Evolutionary conservation across 2,329 filamentous ascomycete genomes (phyloP).

Genomic region (Neurospora sp.): DNA sequence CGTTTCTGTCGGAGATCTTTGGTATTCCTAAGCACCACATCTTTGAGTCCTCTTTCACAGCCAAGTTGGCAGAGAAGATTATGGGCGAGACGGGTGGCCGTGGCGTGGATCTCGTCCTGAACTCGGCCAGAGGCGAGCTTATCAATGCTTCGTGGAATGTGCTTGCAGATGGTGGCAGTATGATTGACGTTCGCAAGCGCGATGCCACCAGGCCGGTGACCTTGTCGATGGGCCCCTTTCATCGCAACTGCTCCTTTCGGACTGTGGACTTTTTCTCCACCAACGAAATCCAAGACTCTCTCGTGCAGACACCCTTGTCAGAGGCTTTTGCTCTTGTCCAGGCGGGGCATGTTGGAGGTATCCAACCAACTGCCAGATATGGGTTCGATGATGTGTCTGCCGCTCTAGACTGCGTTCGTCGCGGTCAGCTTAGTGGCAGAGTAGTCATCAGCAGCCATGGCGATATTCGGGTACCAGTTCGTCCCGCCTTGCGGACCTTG

Average conservation of each 20-base stretch:
- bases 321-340: conserved; percentile 13
- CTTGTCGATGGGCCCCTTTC: conserved; percentile 14
- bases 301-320: conserved; percentile 6
- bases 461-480: conserved; percentile 16
- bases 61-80: conserved; percentile 21
- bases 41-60: conserved; percentile 20
- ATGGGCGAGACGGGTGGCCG: conserved; percentile 15
- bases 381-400: conserved; percentile 19
- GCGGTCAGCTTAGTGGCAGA: conserved; percentile 29
- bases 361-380: conserved; percentile 21
- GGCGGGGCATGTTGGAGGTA: conserved; percentile 19
- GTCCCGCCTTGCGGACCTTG: conserved; percentile 11
- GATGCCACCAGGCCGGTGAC: conserved; percentile 15
- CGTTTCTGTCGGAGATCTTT: conserved; percentile 20
- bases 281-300: background rate
- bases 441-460: conserved; percentile 22
- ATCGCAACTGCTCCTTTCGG: conserved; percentile 12
- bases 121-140: conserved; percentile 19
- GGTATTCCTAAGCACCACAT: conserved; percentile 24
- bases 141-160: conserved; percentile 22
- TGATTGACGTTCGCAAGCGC: conserved; percentile 21
- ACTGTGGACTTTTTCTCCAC: conserved; percentile 13
- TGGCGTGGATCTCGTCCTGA: conserved; percentile 23
- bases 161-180: conserved; percentile 22
- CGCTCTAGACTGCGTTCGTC: conserved; percentile 23